phyloP scores from a whole-genome alignment of 441 rosid species.

The Populus trichocarpa region DNA sequence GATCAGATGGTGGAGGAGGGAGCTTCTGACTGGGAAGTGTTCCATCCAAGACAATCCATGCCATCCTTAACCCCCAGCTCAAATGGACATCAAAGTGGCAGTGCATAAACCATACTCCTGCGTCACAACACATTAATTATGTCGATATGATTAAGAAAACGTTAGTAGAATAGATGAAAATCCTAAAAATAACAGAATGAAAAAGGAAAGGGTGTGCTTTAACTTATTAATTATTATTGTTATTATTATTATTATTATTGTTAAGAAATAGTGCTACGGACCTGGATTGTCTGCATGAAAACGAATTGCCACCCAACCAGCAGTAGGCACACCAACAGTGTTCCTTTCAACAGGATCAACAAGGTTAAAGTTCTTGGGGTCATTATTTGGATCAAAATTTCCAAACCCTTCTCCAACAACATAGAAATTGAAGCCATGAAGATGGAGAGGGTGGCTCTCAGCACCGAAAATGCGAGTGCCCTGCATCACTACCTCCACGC shows the following conservation, averaged over 20 bases:
- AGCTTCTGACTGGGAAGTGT: conserved; percentile 65
- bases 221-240: background rate
- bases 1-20: conserved; percentile 74
- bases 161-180: background rate
- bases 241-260: background rate
- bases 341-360: conserved; percentile 62
- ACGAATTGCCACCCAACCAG: conserved; percentile 61
- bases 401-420: conserved; percentile 69
- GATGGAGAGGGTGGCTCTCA: conserved; percentile 72
- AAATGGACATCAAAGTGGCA: conserved; percentile 71
- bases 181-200: background rate
- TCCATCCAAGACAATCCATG: conserved; percentile 73
- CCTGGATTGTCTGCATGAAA: conserved; percentile 65
- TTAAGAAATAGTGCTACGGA: conserved; percentile 1
- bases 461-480: conserved; percentile 59
- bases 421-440: conserved; percentile 62
- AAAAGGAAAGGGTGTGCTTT: background rate
- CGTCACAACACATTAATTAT: background rate
- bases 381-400: conserved; percentile 45
- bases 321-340: conserved; percentile 53
- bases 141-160: background rate
- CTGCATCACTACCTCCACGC: conserved; percentile 60
- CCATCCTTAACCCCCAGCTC: conserved; percentile 78
- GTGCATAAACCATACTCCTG: conserved; percentile 87
- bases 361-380: conserved; percentile 46